Percentiles rank a stretch among this genome's conserved stretches.
These are phyloP conservation scores for Boletus patriciae DNA, from an alignment of 768 basidiomycete genomes.

Conservation along the genomic window DNA sequence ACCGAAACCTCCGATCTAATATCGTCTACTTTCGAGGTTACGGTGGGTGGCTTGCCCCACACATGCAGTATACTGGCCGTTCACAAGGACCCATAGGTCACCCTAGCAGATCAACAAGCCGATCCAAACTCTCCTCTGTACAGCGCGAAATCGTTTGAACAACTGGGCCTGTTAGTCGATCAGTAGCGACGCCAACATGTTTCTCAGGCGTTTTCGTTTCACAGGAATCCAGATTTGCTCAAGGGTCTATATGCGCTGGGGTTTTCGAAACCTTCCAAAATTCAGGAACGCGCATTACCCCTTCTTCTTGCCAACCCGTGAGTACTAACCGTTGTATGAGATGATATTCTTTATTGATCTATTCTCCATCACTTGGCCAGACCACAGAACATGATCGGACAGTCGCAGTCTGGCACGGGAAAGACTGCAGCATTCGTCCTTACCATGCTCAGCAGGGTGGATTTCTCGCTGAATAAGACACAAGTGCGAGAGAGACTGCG, in stretches of 20 bases:
- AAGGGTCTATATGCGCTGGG: slow-evolving; percentile 95
- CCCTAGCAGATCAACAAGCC: slow-evolving; percentile 92
- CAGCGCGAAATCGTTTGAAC: slow-evolving; percentile 92
- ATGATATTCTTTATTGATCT: slow-evolving; percentile 1
- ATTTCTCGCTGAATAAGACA: slow-evolving; percentile 77
- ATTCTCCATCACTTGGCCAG: slow-evolving; percentile 41
- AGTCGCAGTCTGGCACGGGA: slow-evolving; percentile 98
- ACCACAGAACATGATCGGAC: slow-evolving; percentile 98
- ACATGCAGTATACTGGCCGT: not conserved
- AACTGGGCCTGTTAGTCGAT: slow-evolving; percentile 81
- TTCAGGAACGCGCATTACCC: slow-evolving; percentile 95
- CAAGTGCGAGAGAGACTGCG: slow-evolving; percentile 53
- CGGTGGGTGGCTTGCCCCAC: slow-evolving; percentile 44
- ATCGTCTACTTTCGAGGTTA: slow-evolving; percentile 80
- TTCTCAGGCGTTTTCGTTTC: slow-evolving; percentile 8
- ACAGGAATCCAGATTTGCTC: slow-evolving; percentile 81
- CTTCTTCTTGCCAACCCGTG: slow-evolving; percentile 89
- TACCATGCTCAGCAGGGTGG: slow-evolving; percentile 94
- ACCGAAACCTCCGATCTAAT: slow-evolving; percentile 59
- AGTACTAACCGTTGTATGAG: slow-evolving; percentile 26
- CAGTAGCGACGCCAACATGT: not conserved
- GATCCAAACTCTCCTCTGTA: slow-evolving; percentile 96
- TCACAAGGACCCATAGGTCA: slow-evolving; percentile 59
- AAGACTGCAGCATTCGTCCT: slow-evolving; percentile 98
- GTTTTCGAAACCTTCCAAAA: slow-evolving; percentile 97